Evolutionary conservation across 2,329 filamentous ascomycete species (phyloP), one percentile per base, ranked within the genome.

Genomic region (Xylariomycetidae sp.): DNA sequence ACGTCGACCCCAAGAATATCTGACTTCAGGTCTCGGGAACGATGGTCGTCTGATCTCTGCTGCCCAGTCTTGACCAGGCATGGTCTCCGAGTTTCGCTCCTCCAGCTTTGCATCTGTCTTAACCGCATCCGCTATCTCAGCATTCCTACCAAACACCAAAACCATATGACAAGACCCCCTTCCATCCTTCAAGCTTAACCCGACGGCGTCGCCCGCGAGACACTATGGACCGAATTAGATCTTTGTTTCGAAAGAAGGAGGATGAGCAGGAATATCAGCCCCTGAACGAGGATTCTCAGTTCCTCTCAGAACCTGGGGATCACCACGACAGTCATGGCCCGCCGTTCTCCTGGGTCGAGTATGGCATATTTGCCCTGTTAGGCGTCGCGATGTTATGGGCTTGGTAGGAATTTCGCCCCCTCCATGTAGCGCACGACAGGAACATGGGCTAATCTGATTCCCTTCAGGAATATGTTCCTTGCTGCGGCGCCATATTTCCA

Each of bases 301-400:
- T 35, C 15, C 10, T 31, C 27, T 43, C 48, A 10, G 44, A 34
- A 10, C 32, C 34, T 23, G 43, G 37, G 25, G 50, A 46, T 16
- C 36, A 42, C 25, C 40, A 53, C 14, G 58, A 61, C 13, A 54
- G 63, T 25, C 51, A 64, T 12, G 63, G 66, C 22, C 51, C 63
- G 20, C 69, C 70, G 13, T 95, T 95, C 64, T 94, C 88, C 42
- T 88, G 85, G 80, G 54, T 86, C 22, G 86, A 94, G 58, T 98
- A 97, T 62, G 67, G 64, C 49, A 82, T 95, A 54, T 97, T 97
- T 61, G 69, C 84, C 36, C 66, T 95, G 31, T 69, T 97, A 16
- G 92, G 92, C 31, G 72, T 95, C 36, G 86, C 89, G 33, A 97
- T 97, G 92, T 72, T 97, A 27, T 97, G 90, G 90, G 88, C 90